Conservation (phyloP, 768 basidiomycete genomes). For the Lentinus tigrinus region DNA sequence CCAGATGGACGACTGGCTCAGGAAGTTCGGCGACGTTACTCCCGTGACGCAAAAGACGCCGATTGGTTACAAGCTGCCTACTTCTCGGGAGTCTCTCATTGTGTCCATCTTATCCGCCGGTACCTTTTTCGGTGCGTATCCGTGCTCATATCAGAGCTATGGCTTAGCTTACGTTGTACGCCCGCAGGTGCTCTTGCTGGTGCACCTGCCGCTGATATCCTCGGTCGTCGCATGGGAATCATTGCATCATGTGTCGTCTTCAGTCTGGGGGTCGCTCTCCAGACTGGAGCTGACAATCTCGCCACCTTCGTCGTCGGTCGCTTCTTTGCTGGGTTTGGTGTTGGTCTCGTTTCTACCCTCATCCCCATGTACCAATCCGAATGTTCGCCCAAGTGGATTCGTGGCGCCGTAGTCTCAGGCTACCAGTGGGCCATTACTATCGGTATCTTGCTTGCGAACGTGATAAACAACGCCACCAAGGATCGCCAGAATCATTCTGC, state of each 20-base stretch:
- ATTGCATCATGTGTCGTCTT: slow-evolving; percentile 47
- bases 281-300: slow-evolving; percentile 49
- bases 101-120: slow-evolving; percentile 73
- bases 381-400: slow-evolving; percentile 58
- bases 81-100: slow-evolving; percentile 46
- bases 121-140: slow-evolving; percentile 59
- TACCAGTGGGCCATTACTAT: slow-evolving; percentile 62
- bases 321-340: slow-evolving; percentile 74
- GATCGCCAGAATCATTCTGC: slow-evolving; percentile 42
- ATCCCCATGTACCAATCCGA: slow-evolving; percentile 56
- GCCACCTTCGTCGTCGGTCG: slow-evolving; percentile 66
- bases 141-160: too few relatives aligned
- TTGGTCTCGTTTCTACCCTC: slow-evolving; percentile 70
- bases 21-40: slow-evolving; percentile 41
- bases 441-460: slow-evolving; percentile 65
- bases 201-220: slow-evolving; percentile 48
- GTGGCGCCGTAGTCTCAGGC: slow-evolving; percentile 25
- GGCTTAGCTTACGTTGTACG: neutral
- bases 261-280: slow-evolving; percentile 60
- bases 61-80: slow-evolving; percentile 14
- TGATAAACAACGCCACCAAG: slow-evolving; percentile 69
- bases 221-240: slow-evolving; percentile 48
- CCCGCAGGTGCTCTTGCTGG: slow-evolving; percentile 41
- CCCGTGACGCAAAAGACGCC: neutral
- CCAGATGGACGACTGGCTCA: slow-evolving; percentile 59